A percentile compares a stretch with the other conserved stretches of the same genome.
phyloP scores from a whole-genome alignment of 2,329 filamentous ascomycete species.

The Exophiala spinifera region DNA sequence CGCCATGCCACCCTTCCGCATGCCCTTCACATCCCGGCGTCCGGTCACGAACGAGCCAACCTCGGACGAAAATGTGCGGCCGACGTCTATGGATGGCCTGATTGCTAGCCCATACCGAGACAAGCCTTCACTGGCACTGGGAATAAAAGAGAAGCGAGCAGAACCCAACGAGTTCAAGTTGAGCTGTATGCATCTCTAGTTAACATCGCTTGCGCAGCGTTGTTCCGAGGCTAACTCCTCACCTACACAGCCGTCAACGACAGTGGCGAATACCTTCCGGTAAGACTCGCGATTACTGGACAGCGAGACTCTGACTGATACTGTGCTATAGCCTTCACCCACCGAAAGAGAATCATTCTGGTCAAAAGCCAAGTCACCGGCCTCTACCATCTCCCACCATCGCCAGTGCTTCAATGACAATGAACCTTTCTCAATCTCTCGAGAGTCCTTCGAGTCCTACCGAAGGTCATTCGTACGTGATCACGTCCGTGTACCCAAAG shows the following conservation, averaged over 20 bases:
- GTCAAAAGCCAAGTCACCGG: conserved; percentile 48
- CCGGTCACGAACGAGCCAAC: conserved; percentile 38
- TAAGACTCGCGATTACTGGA: conserved; percentile 45
- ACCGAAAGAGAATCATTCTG: conserved; percentile 80
- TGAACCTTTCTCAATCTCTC: conserved; percentile 90
- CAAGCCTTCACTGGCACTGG: conserved; percentile 60
- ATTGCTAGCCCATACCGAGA: conserved; percentile 35
- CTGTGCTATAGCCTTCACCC: conserved; percentile 69
- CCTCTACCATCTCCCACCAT: conserved; percentile 53
- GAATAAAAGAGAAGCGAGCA: conserved; percentile 59
- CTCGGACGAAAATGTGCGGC: conserved; percentile 55
- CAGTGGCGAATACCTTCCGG: conserved; percentile 89
- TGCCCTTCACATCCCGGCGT: conserved; percentile 62
- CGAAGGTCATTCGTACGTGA: conserved; percentile 82
- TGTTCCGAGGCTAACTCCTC: conserved; percentile 31
- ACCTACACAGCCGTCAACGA: conserved; percentile 77
- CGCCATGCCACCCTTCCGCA: conserved; percentile 66
- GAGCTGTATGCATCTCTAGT: conserved; percentile 61
- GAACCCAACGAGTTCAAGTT: conserved; percentile 74
- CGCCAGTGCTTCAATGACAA: conserved; percentile 71
- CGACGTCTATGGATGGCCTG: conserved; percentile 42
- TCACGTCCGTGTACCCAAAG: background rate
- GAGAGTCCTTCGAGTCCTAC: conserved; percentile 97
- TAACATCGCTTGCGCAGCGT: background rate
- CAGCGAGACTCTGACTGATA: background rate